Percentiles rank a stretch among this genome's conserved stretches.
Evolutionary conservation across 164 flowering plant species (phyloP).

Genomic region (Echeveria elegans): DNA sequence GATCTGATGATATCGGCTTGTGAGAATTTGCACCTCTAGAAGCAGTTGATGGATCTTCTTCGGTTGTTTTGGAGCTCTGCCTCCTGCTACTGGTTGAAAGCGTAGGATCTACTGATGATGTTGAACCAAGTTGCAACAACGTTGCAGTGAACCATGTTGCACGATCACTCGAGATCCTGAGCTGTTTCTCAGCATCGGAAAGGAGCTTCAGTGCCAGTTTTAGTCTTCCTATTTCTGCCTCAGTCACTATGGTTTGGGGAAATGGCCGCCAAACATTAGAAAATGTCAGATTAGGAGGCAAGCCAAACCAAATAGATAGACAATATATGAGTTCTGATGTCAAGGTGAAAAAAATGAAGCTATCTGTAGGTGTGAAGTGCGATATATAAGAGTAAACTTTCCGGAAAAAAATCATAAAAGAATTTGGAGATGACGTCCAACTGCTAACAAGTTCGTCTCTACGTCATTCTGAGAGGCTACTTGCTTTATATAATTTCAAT

Average conservation of each 20-base stretch:
- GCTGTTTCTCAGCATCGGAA: slow-evolving; percentile 93
- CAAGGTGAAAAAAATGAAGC: no score
- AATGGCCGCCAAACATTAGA: slow-evolving; percentile 8
- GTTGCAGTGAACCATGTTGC: slow-evolving; percentile 98
- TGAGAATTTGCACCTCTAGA: slow-evolving; percentile 33
- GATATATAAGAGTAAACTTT: no score
- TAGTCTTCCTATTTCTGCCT: slow-evolving; percentile 65
- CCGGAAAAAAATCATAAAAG: no score
- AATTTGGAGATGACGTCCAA: no score
- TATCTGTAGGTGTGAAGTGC: no score
- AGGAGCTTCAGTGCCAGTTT: slow-evolving; percentile 85
- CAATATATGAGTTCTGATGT: no score
- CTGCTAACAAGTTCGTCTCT: no score
- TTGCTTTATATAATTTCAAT: no score
- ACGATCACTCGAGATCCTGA: slow-evolving; percentile 78
- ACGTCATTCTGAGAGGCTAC: no score
- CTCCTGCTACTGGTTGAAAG: slow-evolving; percentile 61
- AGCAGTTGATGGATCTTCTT: slow-evolving; percentile 48
- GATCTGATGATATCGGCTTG: slow-evolving; percentile 30
- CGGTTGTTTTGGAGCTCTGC: slow-evolving; percentile 60
- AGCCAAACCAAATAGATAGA: no score
- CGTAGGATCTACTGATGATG: slow-evolving; percentile 46
- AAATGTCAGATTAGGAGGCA: neutral
- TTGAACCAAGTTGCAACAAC: slow-evolving; percentile 79
- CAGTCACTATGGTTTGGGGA: slow-evolving; percentile 47